Evolutionary conservation across 495 filamentous ascomycete genomes (phyloP).

Genomic region (Trichoderma orchidacearum): DNA sequence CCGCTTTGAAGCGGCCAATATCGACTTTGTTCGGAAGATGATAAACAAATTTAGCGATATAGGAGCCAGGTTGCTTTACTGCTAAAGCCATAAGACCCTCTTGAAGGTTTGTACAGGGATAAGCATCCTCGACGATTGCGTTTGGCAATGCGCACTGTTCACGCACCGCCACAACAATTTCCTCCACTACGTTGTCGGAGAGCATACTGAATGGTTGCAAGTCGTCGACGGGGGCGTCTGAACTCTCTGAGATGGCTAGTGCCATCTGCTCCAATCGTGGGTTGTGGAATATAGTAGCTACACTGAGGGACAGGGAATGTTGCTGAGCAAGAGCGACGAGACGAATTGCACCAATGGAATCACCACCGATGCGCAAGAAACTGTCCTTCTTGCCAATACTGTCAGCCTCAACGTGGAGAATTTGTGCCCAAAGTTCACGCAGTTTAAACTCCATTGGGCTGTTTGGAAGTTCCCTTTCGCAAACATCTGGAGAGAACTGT

Average conservation of each 20-base stretch:
- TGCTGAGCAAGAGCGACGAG: not conserved
- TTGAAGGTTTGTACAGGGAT: conserved; percentile 44
- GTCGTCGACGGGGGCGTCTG: not conserved
- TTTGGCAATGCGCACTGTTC: not conserved
- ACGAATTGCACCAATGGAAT: not conserved
- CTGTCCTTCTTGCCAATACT: conserved; percentile 31
- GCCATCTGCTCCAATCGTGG: conserved; percentile 13
- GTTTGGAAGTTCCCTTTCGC: not conserved
- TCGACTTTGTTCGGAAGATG: not conserved
- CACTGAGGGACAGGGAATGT: not conserved
- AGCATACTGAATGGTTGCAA: not conserved
- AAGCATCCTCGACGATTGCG: conserved; percentile 35
- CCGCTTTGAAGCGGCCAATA: not conserved
- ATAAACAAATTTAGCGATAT: not conserved
- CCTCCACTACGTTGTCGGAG: not conserved
- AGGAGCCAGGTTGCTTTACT: not conserved
- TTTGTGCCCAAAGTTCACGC: not conserved
- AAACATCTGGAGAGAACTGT: conserved; percentile 4
- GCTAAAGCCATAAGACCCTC: conserved; percentile 18
- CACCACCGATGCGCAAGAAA: conserved; percentile 30
- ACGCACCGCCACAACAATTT: not conserved
- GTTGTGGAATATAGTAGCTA: conserved; percentile 25
- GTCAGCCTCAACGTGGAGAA: not conserved
- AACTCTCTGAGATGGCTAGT: not conserved
- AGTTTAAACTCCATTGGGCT: not conserved